Conservation (phyloP, 1,284 basidiomycete genomes). For the Cryptococcus maquisensis region DNA sequence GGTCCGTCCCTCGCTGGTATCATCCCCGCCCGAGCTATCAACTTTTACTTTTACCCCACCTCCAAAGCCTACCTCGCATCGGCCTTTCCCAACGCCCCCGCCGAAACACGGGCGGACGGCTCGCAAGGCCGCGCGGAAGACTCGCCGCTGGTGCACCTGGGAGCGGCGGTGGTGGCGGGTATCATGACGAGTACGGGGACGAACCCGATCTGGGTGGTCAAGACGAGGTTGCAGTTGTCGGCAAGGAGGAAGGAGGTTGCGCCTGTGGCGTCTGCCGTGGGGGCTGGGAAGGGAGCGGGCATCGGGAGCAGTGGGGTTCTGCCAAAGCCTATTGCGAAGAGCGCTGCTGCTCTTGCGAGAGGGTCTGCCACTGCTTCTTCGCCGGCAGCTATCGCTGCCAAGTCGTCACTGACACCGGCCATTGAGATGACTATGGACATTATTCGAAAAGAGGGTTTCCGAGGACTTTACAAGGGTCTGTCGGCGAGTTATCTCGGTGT, state of each 20-base stretch:
- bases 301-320: slow-evolving; percentile 9
- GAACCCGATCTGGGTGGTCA: slow-evolving; percentile 98
- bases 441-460: slow-evolving; percentile 71
- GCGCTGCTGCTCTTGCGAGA: slow-evolving; percentile 21
- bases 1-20: slow-evolving; percentile 93
- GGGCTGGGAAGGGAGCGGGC: slow-evolving; percentile 2
- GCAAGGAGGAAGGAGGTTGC: slow-evolving; percentile 27
- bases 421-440: slow-evolving; percentile 64
- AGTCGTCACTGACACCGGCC: slow-evolving; percentile 17
- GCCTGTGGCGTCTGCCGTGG: slow-evolving; percentile 2
- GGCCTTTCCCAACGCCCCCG: slow-evolving; percentile 55
- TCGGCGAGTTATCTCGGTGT: slow-evolving; percentile 94
- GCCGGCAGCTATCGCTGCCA: slow-evolving; percentile 15
- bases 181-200: slow-evolving; percentile 83
- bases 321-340: slow-evolving; percentile 28
- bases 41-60: slow-evolving; percentile 98
- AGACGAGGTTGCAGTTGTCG: slow-evolving; percentile 77
- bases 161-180: slow-evolving; percentile 78
- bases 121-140: slow-evolving; percentile 57
- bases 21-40: slow-evolving; percentile 88
- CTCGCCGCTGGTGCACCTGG: slow-evolving; percentile 78
- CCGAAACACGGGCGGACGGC: slow-evolving; percentile 16
- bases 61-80: slow-evolving; percentile 87
- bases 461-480: slow-evolving; percentile 90
- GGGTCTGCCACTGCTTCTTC: slow-evolving; percentile 12